phyloP scores from a whole-genome alignment of 2,329 filamentous ascomycete species.

The Scedosporium apiospermum region DNA sequence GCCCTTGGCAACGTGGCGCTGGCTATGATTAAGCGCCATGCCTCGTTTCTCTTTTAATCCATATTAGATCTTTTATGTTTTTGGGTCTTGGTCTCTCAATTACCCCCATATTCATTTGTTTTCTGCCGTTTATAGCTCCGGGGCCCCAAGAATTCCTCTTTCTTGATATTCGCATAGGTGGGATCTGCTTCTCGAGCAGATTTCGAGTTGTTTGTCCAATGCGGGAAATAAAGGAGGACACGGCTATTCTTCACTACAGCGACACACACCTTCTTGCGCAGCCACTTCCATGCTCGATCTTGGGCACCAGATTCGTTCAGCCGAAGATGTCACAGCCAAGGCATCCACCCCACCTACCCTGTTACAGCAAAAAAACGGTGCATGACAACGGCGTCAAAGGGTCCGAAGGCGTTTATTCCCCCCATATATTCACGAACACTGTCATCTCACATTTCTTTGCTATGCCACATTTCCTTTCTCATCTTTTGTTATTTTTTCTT shows the following conservation, averaged over 20 bases:
- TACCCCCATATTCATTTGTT: too few relatives aligned
- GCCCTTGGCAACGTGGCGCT: slow-evolving; percentile 36
- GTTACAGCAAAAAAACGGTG: slow-evolving; percentile 3
- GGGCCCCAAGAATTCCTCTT: neutral
- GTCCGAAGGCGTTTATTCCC: slow-evolving; percentile 2
- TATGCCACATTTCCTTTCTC: neutral
- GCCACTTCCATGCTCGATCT: too few relatives aligned
- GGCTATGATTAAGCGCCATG: slow-evolving; percentile 24
- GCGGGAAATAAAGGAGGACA: neutral
- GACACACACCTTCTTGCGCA: neutral
- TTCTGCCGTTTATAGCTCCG: neutral
- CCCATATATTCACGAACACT: slow-evolving; percentile 1
- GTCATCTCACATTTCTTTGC: slow-evolving; percentile 1
- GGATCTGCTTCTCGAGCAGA: neutral
- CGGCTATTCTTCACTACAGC: neutral
- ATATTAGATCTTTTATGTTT: neutral
- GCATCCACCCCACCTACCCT: neutral
- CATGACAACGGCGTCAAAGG: slow-evolving; percentile 8
- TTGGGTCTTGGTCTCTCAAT: neutral
- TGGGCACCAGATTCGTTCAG: too few relatives aligned
- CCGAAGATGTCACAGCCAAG: neutral
- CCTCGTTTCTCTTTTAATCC: neutral
- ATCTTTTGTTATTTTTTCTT: neutral
- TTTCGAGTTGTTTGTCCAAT: neutral
- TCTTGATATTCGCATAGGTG: neutral